Conservation (phyloP, 345 rosid genomes). For the Aethionema arabicum region DNA sequence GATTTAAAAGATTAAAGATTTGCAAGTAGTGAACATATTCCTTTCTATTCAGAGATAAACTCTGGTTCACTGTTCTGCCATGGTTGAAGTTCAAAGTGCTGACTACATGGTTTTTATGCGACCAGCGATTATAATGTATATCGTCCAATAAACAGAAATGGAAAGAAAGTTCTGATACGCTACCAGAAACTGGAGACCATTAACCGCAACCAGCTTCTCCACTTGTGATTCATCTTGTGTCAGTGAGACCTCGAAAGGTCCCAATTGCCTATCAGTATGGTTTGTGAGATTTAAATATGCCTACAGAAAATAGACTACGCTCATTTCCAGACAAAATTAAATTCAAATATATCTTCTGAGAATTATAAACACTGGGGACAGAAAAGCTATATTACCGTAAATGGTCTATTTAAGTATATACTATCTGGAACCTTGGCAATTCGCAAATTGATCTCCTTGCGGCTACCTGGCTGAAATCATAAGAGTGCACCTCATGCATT, state of each 20-base stretch:
- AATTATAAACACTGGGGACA: not conserved
- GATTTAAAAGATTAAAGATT: not conserved
- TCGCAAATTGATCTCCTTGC: conserved; percentile 71
- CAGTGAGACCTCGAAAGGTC: conserved; percentile 80
- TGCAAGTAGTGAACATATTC: conserved; percentile 4
- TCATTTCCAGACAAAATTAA: conserved; percentile 34
- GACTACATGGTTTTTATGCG: conserved; percentile 15
- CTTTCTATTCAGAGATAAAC: conserved; percentile 13
- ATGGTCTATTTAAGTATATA: conserved; percentile 66
- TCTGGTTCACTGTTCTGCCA: conserved; percentile 8
- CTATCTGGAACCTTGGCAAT: conserved; percentile 59
- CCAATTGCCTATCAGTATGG: conserved; percentile 68
- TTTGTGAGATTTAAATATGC: conserved; percentile 70
- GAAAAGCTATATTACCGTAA: conserved; percentile 46
- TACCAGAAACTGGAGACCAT: conserved; percentile 88
- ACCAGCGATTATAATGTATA: not conserved
- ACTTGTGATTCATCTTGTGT: conserved; percentile 54
- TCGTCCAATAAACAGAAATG: not conserved
- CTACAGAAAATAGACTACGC: conserved; percentile 39
- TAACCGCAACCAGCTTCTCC: conserved; percentile 67
- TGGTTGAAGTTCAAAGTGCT: conserved; percentile 17
- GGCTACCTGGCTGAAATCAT: conserved; percentile 53
- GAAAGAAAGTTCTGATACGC: conserved; percentile 5
- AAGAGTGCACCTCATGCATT: not conserved
- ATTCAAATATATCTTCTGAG: conserved; percentile 7